phyloP scores from a whole-genome alignment of 2,329 filamentous ascomycete genomes.

The Sporothrix curviconia region DNA sequence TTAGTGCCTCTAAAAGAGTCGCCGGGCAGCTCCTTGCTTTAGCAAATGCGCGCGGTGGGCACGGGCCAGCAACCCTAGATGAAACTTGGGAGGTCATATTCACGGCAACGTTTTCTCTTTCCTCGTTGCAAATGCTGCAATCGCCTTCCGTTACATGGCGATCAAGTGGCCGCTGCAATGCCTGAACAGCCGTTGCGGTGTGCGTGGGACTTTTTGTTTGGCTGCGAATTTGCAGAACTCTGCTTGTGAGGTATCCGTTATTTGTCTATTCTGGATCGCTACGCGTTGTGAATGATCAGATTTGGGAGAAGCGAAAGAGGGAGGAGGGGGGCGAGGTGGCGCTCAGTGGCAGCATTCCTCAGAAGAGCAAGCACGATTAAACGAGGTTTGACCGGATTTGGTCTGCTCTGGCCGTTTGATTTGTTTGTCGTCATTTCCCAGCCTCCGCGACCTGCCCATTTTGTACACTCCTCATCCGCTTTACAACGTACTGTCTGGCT shows the following conservation, averaged over 20 bases:
- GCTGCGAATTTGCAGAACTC: no score
- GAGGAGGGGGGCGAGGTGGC: neutral
- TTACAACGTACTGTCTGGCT: neutral
- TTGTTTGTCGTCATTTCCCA: neutral
- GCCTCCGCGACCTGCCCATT: neutral
- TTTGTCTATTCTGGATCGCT: no score
- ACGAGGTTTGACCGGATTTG: constrained; percentile 8
- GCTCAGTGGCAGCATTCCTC: neutral
- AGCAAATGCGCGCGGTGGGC: no score
- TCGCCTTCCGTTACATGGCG: no score
- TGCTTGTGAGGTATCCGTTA: no score
- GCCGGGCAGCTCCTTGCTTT: no score
- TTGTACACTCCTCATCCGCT: neutral
- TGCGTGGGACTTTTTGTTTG: neutral
- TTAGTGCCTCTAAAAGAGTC: no score
- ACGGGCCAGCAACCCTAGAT: no score
- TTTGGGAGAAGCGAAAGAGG: neutral
- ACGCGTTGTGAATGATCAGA: neutral
- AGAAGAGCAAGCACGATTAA: constrained; percentile 1
- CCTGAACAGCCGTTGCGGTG: neutral
- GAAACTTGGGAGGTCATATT: no score
- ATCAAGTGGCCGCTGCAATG: neutral
- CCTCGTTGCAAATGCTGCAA: no score
- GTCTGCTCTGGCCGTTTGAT: constrained; percentile 1
- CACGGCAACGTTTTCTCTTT: no score